Evolutionary conservation across 1,139 yeast species (phyloP).

Genomic region (Wickerhamomyces sp.): DNA sequence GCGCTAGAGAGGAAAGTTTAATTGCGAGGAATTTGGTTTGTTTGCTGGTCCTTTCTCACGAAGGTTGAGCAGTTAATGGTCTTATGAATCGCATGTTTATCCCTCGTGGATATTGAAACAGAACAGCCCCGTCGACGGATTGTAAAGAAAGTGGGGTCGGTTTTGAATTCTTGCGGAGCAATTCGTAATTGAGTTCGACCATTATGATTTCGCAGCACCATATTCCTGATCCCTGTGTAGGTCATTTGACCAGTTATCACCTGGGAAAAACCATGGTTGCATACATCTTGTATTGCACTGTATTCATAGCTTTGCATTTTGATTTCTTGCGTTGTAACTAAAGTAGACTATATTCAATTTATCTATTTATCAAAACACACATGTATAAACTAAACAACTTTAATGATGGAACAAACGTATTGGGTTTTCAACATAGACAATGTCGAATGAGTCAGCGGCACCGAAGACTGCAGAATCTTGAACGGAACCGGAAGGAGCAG

Average conservation of each 20-base stretch:
- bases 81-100: slow-evolving; percentile 28
- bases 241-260: slow-evolving; percentile 71
- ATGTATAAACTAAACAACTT: background rate
- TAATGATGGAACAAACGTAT: slow-evolving; percentile 97
- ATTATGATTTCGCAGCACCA: slow-evolving; percentile 48
- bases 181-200: slow-evolving; percentile 50
- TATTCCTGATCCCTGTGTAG: slow-evolving; percentile 91
- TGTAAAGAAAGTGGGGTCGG: slow-evolving; percentile 52
- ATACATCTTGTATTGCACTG: slow-evolving; percentile 37
- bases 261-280: slow-evolving; percentile 94
- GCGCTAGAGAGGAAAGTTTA: slow-evolving; percentile 58
- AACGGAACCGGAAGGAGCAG: slow-evolving; percentile 97
- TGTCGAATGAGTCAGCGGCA: slow-evolving; percentile 86
- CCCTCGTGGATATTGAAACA: slow-evolving; percentile 41
- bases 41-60: slow-evolving; percentile 38
- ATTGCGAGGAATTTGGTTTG: slow-evolving; percentile 9
- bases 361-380: background rate
- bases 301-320: background rate
- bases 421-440: slow-evolving; percentile 92
- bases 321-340: no score
- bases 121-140: slow-evolving; percentile 89
- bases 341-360: no score
- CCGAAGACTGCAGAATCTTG: slow-evolving; percentile 95
- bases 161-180: slow-evolving; percentile 57
- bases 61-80: slow-evolving; percentile 50